These are phyloP conservation scores for Ascosphaera apis DNA, from an alignment of 2,329 filamentous ascomycete genomes.

Conservation along the genomic window DNA sequence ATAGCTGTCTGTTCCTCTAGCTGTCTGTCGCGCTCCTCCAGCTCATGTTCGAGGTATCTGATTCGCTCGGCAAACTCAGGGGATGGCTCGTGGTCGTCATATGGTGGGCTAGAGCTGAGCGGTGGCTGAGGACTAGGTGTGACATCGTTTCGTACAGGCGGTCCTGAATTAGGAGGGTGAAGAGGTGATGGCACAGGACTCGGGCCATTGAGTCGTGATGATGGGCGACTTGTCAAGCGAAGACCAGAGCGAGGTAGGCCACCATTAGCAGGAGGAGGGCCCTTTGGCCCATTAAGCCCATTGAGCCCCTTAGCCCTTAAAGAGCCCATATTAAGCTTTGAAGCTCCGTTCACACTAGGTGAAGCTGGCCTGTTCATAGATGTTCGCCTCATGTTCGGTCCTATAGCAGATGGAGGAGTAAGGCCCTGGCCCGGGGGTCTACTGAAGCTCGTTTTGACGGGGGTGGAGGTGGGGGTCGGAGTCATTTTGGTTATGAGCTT, in stretches of 20 bases:
- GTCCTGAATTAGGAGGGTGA: constrained; percentile 15
- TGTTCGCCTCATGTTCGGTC: constrained; percentile 39
- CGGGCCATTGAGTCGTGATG: constrained; percentile 17
- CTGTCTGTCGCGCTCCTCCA: constrained; percentile 68
- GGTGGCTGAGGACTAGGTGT: constrained; percentile 5
- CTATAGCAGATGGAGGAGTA: constrained; percentile 39
- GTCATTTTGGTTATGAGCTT: constrained; percentile 37
- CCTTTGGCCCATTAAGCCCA: neutral
- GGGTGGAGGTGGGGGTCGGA: constrained; percentile 45
- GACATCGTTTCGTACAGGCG: constrained; percentile 12
- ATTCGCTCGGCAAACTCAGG: constrained; percentile 43
- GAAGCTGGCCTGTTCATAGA: constrained; percentile 79
- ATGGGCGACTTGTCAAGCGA: constrained; percentile 14
- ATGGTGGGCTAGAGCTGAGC: neutral
- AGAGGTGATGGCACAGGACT: constrained; percentile 18
- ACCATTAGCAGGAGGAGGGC: constrained; percentile 9
- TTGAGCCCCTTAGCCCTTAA: neutral
- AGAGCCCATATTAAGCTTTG: neutral
- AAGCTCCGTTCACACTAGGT: constrained; percentile 29
- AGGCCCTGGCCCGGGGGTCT: constrained; percentile 54
- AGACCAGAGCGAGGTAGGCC: constrained; percentile 20
- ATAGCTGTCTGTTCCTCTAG: constrained; percentile 69
- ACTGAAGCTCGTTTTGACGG: constrained; percentile 52
- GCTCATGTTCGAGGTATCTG: constrained; percentile 44
- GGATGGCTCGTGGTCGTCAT: constrained; percentile 2